Evolutionary conservation across 768 basidiomycete genomes (phyloP), one percentile per base, ranked within the genome.

Genomic region (Auriscalpium microsporum): DNA sequence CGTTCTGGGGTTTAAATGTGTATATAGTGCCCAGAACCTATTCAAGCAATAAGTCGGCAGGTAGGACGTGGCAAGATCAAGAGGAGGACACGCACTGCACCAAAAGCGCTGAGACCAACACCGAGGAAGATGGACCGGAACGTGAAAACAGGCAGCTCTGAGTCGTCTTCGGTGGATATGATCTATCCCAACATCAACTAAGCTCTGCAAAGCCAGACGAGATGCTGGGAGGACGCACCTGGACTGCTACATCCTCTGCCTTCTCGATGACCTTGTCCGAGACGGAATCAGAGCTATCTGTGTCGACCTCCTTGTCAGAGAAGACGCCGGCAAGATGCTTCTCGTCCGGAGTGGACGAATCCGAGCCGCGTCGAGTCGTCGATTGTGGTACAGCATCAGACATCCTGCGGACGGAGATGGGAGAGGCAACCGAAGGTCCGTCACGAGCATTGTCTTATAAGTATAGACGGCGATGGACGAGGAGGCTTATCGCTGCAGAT

Each of bases 61-160:
- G 9, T 13, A 38, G 8, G 19, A 33, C 38, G 37, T 48, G 5
- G 16, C 10, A 48, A n/a, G n/a, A 10, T 42, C 51, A 21, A 13
- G 38, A 52, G 44, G 37, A 28, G 10, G 14, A 16, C 14, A 52
- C 51, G n/a, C 40, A 52, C 51, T 13, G 51, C 38, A 42, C 51
- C 71, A 60, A 81, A 80, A 7, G 74, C 74, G 47, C 76, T 75
- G 21, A 80, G 63, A 6, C 79, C 78, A 35, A 73, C 54, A 8
- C 79, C 79, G 17, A 81, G 69, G 59, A 81, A 71, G 33, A 77
- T 60, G 3, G 72, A 67, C 8, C 79, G 74, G 64, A 80, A 77
- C 1, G 80, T 80, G 52, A 78, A 63, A 10, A 73, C 72, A 2
- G 76, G 77, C 0, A 79, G 68, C 0, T 69, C 68, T 0, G 81